Conservation (phyloP, 805 yeast genomes). For the Martiniozyma abietophila region DNA sequence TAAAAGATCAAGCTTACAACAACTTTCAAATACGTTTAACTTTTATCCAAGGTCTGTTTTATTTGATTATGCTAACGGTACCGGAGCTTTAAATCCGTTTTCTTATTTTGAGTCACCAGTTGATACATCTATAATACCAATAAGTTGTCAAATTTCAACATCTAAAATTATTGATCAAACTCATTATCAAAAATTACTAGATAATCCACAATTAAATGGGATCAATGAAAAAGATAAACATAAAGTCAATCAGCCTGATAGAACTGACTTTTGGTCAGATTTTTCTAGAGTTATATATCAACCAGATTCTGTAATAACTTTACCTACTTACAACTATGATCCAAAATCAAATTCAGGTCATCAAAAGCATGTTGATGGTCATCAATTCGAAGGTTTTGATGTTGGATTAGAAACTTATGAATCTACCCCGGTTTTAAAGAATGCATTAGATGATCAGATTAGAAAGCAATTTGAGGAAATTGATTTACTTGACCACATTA, state of each 20-base stretch:
- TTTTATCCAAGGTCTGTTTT: slow-evolving; percentile 73
- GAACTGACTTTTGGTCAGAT: slow-evolving; percentile 71
- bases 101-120: slow-evolving; percentile 32
- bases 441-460: slow-evolving; percentile 49
- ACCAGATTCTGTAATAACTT: slow-evolving; percentile 46
- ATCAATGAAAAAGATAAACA: too few relatives aligned
- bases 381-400: slow-evolving; percentile 37
- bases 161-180: too few relatives aligned
- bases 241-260: too few relatives aligned
- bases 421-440: slow-evolving; percentile 26
- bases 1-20: slow-evolving; percentile 5
- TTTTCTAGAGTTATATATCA: slow-evolving; percentile 58
- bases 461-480: slow-evolving; percentile 63
- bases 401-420: slow-evolving; percentile 57
- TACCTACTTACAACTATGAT: slow-evolving; percentile 54
- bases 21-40: slow-evolving; percentile 36
- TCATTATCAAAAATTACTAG: slow-evolving; percentile 14
- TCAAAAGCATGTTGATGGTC: slow-evolving; percentile 19
- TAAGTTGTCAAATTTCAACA: slow-evolving; percentile 30
- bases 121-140: too few relatives aligned
- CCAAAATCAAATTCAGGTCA: slow-evolving; percentile 21
- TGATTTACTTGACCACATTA: slow-evolving; percentile 66
- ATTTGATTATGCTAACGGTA: slow-evolving; percentile 77
- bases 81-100: slow-evolving; percentile 53
- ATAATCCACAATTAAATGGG: too few relatives aligned